Base-by-base conservation (phyloP, 495 filamentous ascomycete species). In the Chaetomidium leptoderma region DNA sequence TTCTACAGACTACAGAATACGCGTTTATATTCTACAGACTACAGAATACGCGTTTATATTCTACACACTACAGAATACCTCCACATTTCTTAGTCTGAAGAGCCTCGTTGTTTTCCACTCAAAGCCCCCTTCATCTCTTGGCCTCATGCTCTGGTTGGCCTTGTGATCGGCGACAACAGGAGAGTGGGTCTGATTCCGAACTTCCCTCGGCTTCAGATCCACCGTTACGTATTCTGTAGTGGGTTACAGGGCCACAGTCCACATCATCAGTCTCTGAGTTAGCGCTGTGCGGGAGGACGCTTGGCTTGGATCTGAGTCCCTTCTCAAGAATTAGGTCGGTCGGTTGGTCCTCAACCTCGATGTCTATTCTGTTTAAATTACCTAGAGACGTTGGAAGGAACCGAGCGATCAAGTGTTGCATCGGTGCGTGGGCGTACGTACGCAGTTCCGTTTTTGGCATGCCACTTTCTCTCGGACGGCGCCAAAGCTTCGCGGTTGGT, bases 181-280 rank as follows among this genome's bases (percentile, higher is more conserved):
- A 23, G 19, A 35, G 51, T 29, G 51, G 51, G 26, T n/a, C 36
- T 6, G 8, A n/a, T 30, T 19, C n/a, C 49, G 32, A 30, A 16
- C 33, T 3, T 33, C 6, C 23, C 30, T 48, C 33, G 53, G 53
- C 35, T 23, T 40, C 10, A 29, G n/a, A 56, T 17, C 33, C 53
- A 47, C 42, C n/a, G 7, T 37, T 37, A 27, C n/a, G n/a, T n/a
- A n/a, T n/a, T n/a, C n/a, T n/a, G n/a, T n/a, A n/a, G n/a, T n/a
- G n/a, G n/a, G n/a, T n/a, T n/a, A n/a, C n/a, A n/a, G 29, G 32
- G 40, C 53, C 53, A 55, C 19, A 39, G 30, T 27, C 53, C 53
- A 37, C 53, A 43, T 46, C 53, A 55, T n/a, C n/a, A n/a, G n/a
- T n/a, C n/a, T n/a, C n/a, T n/a, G n/a, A n/a, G n/a, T n/a, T n/a